Percentiles rank a stretch among this genome's conserved stretches.
Evolutionary conservation across 1,284 basidiomycete species (phyloP).

Genomic region (Sanghuangporus baumii): DNA sequence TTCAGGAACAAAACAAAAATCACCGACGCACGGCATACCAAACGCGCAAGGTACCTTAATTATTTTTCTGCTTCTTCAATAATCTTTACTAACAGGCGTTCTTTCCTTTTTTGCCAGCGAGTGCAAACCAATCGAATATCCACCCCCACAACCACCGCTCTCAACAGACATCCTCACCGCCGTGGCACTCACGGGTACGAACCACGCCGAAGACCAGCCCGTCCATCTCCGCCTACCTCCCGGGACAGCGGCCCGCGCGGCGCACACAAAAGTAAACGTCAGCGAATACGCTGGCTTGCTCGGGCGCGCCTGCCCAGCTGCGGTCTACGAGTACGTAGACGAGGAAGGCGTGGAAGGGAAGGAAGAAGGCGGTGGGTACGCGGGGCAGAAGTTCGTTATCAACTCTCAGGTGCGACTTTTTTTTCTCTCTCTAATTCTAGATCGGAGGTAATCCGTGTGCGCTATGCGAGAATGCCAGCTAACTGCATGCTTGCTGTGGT

Average conservation of each 20-base stretch:
- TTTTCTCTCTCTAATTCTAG: too few relatives aligned
- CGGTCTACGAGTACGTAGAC: constrained; percentile 91
- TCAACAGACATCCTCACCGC: constrained; percentile 94
- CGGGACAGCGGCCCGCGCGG: constrained; percentile 42
- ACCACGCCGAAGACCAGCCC: constrained; percentile 95
- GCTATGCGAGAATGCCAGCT: too few relatives aligned
- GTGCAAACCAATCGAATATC: constrained; percentile 85
- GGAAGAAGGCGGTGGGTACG: constrained; percentile 53
- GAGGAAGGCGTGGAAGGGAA: constrained; percentile 47
- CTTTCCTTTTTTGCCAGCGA: constrained; percentile 29
- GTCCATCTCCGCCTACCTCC: constrained; percentile 76
- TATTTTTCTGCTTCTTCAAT: background rate
- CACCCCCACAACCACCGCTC: constrained; percentile 83
- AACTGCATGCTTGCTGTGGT: too few relatives aligned
- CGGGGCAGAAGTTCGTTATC: constrained; percentile 90
- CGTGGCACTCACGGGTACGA: constrained; percentile 89
- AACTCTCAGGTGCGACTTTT: constrained; percentile 98
- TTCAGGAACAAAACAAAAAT: constrained; percentile 59
- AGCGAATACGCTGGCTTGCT: constrained; percentile 83
- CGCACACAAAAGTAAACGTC: constrained; percentile 78
- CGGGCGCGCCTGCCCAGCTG: constrained; percentile 89
- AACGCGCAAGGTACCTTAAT: constrained; percentile 43
- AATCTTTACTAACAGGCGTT: background rate
- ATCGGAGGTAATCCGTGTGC: too few relatives aligned
- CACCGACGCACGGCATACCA: constrained; percentile 74